Evolutionary conservation across 2,329 filamentous ascomycete genomes (phyloP).

Genomic region (Bipolaris cookei): DNA sequence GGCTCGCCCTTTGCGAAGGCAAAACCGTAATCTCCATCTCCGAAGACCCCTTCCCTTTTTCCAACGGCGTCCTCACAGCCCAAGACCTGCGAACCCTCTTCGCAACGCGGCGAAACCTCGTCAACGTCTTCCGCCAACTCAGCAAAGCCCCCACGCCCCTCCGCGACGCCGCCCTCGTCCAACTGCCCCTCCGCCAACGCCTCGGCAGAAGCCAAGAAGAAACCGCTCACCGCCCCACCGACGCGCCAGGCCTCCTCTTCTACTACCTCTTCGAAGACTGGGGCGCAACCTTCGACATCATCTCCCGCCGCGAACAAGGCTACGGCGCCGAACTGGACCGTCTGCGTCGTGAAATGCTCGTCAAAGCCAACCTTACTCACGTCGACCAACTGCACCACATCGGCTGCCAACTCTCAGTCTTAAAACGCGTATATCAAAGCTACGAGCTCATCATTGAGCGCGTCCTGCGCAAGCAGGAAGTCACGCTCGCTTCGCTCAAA

Average conservation of each 20-base stretch:
- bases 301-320: constrained; percentile 57
- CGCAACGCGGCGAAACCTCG: constrained; percentile 63
- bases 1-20: constrained; percentile 73
- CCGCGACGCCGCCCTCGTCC: constrained; percentile 49
- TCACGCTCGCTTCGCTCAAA: constrained; percentile 53
- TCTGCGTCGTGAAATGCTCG: constrained; percentile 63
- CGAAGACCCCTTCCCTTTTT: constrained; percentile 60
- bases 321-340: constrained; percentile 58
- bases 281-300: constrained; percentile 63
- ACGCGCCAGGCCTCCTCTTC: constrained; percentile 66
- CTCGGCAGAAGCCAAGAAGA: constrained; percentile 55
- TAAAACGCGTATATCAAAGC: constrained; percentile 66
- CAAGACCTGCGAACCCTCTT: constrained; percentile 57
- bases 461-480: constrained; percentile 58
- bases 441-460: constrained; percentile 67
- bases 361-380: constrained; percentile 54
- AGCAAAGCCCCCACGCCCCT: constrained; percentile 59
- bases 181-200: constrained; percentile 55
- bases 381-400: constrained; percentile 64
- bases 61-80: constrained; percentile 44
- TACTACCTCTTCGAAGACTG: constrained; percentile 73
- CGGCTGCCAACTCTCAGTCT: constrained; percentile 65
- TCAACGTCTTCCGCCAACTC: constrained; percentile 67
- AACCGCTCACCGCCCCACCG: constrained; percentile 55
- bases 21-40: constrained; percentile 74